phyloP scores from a whole-genome alignment of 192 early-diverging fungal genomes.

The Backusella psychrophila region DNA sequence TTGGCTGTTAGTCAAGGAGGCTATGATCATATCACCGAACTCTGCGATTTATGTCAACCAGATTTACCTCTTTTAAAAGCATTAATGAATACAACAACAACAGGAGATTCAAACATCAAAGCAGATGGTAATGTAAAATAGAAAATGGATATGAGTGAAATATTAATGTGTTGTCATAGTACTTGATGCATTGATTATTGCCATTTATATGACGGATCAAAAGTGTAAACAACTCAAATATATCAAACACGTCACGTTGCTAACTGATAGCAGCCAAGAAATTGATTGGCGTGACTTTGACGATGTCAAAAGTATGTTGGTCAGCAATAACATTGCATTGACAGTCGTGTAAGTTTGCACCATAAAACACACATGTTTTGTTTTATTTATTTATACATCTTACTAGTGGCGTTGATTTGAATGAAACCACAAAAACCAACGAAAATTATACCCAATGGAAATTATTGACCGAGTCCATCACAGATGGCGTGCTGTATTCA shows the following conservation, averaged over 20 bases:
- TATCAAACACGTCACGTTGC: not conserved
- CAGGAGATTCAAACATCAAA: not conserved
- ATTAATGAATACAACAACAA: not conserved
- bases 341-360: not conserved
- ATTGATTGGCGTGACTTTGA: not conserved
- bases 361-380: too few relatives aligned
- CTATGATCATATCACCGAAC: not conserved
- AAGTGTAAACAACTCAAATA: not conserved
- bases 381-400: not conserved
- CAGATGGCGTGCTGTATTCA: not conserved
- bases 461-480: not conserved
- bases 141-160: too few relatives aligned
- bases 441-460: not conserved
- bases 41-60: not conserved
- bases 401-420: not conserved
- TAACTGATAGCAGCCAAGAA: not conserved
- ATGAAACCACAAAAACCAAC: not conserved
- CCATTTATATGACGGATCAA: not conserved
- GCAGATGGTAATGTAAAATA: not conserved
- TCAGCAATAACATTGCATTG: not conserved
- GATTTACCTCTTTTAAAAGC: not conserved
- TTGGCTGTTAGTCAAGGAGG: not conserved
- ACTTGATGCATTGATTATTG: constrained; percentile 5
- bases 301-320: not conserved
- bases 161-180: not conserved